A percentile compares a stretch with the other conserved stretches of the same genome.
These are phyloP conservation scores for Pisolithus thermaeus DNA, from an alignment of 1,284 basidiomycete genomes.

Conservation along the genomic window DNA sequence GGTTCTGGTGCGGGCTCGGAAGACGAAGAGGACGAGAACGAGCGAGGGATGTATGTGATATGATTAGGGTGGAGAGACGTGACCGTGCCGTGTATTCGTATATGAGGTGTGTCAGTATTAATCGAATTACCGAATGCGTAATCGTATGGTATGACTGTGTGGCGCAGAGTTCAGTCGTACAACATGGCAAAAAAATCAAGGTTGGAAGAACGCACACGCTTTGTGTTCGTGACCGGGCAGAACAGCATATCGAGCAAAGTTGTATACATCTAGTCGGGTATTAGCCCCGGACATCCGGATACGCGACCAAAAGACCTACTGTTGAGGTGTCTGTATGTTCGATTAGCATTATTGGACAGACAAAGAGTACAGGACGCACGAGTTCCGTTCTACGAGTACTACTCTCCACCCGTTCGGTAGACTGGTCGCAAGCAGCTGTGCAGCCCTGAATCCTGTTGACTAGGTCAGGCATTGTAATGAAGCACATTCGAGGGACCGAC, in stretches of 20 bases:
- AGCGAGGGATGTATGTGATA: slow-evolving; percentile 39
- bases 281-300: background rate
- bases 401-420: slow-evolving; percentile 60
- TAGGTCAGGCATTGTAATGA: background rate
- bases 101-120: slow-evolving; percentile 19
- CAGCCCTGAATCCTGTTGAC: slow-evolving; percentile 40
- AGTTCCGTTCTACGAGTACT: slow-evolving; percentile 69
- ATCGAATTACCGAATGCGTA: slow-evolving; percentile 33
- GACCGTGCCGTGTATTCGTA: slow-evolving; percentile 44
- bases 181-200: background rate
- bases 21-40: slow-evolving; percentile 37
- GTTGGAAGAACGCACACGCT: slow-evolving; percentile 45
- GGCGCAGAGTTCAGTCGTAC: background rate
- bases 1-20: slow-evolving; percentile 31
- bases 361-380: slow-evolving; percentile 31
- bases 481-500: slow-evolving; percentile 26
- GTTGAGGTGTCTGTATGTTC: slow-evolving; percentile 38
- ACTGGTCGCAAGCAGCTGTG: slow-evolving; percentile 48
- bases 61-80: slow-evolving; percentile 38
- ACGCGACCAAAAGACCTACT: slow-evolving; percentile 27
- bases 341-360: background rate
- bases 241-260: slow-evolving; percentile 58
- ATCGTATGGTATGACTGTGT: slow-evolving; percentile 58
- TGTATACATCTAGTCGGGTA: slow-evolving; percentile 50
- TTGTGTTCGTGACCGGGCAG: slow-evolving; percentile 68